phyloP scores from a whole-genome alignment of 257 asterid genomes.

The Parsonsia alboflavescens region DNA sequence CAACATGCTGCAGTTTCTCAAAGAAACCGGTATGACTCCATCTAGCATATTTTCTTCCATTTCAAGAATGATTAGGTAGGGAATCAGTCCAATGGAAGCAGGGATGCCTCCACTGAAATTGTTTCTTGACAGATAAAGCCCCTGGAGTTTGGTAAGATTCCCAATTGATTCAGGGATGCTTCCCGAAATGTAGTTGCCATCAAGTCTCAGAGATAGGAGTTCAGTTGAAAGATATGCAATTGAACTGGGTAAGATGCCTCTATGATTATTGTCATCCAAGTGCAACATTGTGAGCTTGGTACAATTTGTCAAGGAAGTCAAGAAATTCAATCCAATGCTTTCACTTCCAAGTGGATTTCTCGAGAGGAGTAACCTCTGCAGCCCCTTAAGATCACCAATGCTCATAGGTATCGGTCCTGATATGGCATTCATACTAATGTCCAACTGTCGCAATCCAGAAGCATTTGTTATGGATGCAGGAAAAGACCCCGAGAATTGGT shows the following conservation, averaged over 20 bases:
- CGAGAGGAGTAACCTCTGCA: neutral
- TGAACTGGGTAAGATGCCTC: slow-evolving; percentile 5
- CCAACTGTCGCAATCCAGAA: too few species aligned
- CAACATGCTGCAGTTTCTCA: slow-evolving; percentile 3
- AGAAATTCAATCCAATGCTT: neutral
- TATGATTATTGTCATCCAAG: neutral
- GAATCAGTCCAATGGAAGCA: neutral
- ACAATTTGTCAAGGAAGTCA: slow-evolving; percentile 5
- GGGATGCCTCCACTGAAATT: too few species aligned
- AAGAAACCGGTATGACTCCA: slow-evolving; percentile 4
- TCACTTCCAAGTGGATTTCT: neutral
- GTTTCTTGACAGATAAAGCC: too few species aligned
- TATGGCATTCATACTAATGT: too few species aligned
- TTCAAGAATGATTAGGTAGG: neutral
- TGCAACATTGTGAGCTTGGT: slow-evolving; percentile 1
- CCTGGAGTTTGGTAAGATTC: too few species aligned
- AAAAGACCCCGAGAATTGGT: too few species aligned
- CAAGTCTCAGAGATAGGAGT: neutral
- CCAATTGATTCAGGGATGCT: too few species aligned
- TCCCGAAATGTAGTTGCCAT: too few species aligned
- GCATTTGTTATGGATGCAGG: too few species aligned
- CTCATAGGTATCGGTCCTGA: too few species aligned
- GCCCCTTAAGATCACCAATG: too few species aligned
- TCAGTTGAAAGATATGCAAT: slow-evolving; percentile 1
- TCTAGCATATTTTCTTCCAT: slow-evolving; percentile 1